Conservation (phyloP, 768 basidiomycete genomes). For the Cantharellus cinnabarinus region DNA sequence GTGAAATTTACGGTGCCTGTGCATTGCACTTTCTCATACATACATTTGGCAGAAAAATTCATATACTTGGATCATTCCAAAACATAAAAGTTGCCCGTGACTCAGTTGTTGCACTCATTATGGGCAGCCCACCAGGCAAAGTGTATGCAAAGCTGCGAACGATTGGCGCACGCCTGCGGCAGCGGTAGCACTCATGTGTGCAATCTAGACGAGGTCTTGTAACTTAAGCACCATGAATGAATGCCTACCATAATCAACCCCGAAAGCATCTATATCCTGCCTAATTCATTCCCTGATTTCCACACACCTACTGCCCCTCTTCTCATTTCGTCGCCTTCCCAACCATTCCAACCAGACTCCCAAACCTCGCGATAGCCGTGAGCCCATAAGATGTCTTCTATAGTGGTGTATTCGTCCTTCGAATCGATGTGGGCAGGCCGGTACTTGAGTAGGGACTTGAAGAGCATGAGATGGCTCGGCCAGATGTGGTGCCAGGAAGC, state of each 20-base stretch:
- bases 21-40: conserved; percentile 5
- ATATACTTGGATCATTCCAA: conserved; percentile 95
- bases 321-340: conserved; percentile 54
- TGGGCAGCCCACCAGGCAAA: conserved; percentile 89
- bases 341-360: conserved; percentile 34
- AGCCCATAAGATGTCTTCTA: conserved; percentile 26
- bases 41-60: conserved; percentile 58
- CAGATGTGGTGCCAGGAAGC: conserved; percentile 45
- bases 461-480: conserved; percentile 68
- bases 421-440: not conserved
- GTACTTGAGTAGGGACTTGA: conserved; percentile 44
- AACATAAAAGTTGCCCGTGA: conserved; percentile 96
- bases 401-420: conserved; percentile 18
- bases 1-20: conserved; percentile 1
- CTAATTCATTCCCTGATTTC: conserved; percentile 16
- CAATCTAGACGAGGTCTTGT: too few relatives aligned
- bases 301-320: conserved; percentile 57
- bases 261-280: too few relatives aligned
- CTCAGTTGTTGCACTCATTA: conserved; percentile 84
- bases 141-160: conserved; percentile 82
- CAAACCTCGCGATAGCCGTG: conserved; percentile 48
- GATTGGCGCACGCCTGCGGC: conserved; percentile 82
- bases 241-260: too few relatives aligned
- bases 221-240: too few relatives aligned
- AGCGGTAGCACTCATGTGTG: conserved; percentile 24